These are phyloP conservation scores for Aspergillus quadricinctus DNA, from an alignment of 2,329 filamentous ascomycete species.

Conservation along the genomic window DNA sequence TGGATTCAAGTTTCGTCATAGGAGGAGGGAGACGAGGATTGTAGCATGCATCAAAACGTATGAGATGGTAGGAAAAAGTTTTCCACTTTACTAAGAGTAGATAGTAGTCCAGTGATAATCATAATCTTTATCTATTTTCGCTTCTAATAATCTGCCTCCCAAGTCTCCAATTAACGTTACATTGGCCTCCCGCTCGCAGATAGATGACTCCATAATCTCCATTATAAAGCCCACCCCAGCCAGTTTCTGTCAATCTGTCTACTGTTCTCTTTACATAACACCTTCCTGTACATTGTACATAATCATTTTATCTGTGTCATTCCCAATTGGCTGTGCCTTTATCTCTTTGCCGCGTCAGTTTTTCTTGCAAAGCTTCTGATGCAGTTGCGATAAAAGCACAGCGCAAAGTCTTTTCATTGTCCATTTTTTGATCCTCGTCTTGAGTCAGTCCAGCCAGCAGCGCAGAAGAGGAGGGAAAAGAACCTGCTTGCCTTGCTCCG, in stretches of 20 bases:
- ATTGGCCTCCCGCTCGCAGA: not conserved
- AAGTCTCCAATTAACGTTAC: conserved; percentile 8
- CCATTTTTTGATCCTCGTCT: not conserved
- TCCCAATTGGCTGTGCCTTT: conserved; percentile 11
- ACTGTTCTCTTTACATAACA: conserved; percentile 23
- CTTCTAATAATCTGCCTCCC: not conserved
- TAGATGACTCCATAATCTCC: not conserved
- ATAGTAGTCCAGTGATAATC: not conserved
- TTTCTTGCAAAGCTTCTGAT: not conserved
- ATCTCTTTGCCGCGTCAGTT: not conserved
- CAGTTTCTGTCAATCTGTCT: conserved; percentile 4
- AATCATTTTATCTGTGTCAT: conserved; percentile 10
- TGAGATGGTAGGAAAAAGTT: not conserved
- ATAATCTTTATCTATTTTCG: not conserved
- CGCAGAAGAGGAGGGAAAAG: not conserved
- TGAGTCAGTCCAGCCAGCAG: not conserved
- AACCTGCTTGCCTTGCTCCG: not conserved
- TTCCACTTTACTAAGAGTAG: not conserved
- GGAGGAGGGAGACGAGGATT: not conserved
- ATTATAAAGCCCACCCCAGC: not conserved
- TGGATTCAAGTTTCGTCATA: not conserved
- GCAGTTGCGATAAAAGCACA: not conserved
- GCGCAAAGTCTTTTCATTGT: not conserved
- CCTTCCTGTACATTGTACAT: conserved; percentile 9
- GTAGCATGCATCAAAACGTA: not conserved